Conservation (phyloP, 2,329 filamentous ascomycete genomes). For the Coniochaeta sp. region DNA sequence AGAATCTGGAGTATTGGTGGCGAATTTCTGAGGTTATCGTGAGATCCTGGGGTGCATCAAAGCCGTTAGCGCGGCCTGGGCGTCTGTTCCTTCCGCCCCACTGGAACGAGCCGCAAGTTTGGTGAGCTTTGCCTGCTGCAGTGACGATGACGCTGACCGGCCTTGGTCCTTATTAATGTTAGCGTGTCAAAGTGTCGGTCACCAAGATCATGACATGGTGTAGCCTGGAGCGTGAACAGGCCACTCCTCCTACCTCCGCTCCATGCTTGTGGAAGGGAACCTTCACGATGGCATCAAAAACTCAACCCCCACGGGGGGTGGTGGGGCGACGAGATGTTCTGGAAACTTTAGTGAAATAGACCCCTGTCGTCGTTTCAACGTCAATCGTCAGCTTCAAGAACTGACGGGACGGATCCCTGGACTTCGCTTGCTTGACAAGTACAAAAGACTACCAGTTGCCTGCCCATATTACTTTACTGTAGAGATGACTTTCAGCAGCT, state of each 20-base stretch:
- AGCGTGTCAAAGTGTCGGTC: not conserved
- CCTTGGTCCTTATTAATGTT: too few relatives aligned
- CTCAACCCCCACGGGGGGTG: not conserved
- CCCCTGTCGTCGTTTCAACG: not conserved
- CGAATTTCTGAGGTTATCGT: conserved; percentile 1
- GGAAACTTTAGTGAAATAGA: conserved; percentile 1
- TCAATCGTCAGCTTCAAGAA: not conserved
- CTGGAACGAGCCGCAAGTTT: not conserved
- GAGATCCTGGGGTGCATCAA: conserved; percentile 1
- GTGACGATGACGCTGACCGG: not conserved
- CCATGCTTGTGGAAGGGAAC: not conserved
- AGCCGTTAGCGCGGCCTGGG: not conserved
- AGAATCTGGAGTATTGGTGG: not conserved
- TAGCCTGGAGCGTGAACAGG: not conserved
- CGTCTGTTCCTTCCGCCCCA: not conserved
- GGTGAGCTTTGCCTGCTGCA: too few relatives aligned
- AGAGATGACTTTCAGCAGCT: too few relatives aligned
- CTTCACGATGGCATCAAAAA: conserved; percentile 2
- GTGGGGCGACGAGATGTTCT: not conserved
- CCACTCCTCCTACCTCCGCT: not conserved
- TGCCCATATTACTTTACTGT: too few relatives aligned
- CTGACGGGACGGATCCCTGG: not conserved
- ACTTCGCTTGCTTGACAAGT: too few relatives aligned
- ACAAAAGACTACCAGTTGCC: too few relatives aligned
- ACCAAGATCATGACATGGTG: not conserved